Evolutionary conservation across 345 rosid genomes (phyloP).

Genomic region (Brassica carinata): DNA sequence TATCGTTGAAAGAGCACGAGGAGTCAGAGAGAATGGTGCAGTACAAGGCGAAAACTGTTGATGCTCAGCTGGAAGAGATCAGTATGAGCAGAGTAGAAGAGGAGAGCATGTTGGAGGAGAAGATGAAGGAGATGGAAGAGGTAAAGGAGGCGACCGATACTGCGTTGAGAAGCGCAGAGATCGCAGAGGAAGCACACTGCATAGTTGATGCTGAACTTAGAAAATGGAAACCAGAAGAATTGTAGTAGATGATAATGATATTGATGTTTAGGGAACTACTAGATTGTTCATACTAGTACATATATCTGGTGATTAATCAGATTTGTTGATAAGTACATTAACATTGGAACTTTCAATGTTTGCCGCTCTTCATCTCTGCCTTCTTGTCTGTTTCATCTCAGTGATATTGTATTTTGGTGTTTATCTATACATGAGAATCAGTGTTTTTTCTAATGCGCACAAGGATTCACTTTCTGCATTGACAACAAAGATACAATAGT

Average conservation of each 20-base stretch:
- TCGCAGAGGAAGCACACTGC: slow-evolving; percentile 67
- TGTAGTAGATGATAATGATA: slow-evolving; percentile 16
- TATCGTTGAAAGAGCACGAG: slow-evolving; percentile 56
- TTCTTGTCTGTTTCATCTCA: no score
- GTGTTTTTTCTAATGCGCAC: no score
- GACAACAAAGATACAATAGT: neutral
- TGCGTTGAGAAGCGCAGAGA: slow-evolving; percentile 69
- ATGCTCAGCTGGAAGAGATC: slow-evolving; percentile 53
- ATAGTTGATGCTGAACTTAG: slow-evolving; percentile 67
- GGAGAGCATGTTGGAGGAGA: slow-evolving; percentile 54
- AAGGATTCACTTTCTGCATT: neutral
- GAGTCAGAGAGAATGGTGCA: slow-evolving; percentile 54
- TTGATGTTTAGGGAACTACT: slow-evolving; percentile 6
- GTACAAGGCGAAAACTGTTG: slow-evolving; percentile 53
- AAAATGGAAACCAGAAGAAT: slow-evolving; percentile 52
- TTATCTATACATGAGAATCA: no score
- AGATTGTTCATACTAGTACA: neutral
- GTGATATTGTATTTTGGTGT: no score
- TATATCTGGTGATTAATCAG: no score
- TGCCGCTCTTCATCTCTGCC: no score
- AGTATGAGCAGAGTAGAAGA: slow-evolving; percentile 46
- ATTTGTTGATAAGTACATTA: no score
- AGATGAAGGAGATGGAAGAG: slow-evolving; percentile 59
- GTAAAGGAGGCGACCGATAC: slow-evolving; percentile 58
- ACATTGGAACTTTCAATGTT: no score